Evolutionary conservation across 345 rosid genomes (phyloP), one percentile per base, ranked within the genome.

Genomic region (Pugionium cornutum): DNA sequence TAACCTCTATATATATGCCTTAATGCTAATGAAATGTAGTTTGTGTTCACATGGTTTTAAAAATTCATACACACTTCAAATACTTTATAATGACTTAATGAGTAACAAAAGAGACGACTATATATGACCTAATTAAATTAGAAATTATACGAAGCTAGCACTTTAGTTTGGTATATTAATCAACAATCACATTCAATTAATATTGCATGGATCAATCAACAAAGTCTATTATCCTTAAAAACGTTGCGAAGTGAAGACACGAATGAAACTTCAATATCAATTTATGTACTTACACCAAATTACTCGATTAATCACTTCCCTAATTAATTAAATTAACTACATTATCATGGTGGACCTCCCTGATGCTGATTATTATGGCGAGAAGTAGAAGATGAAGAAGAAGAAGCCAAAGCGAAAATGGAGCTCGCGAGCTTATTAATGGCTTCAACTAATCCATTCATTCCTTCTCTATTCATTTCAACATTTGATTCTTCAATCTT

Each of bases 351-450:
- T 60, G 63, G 68, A 67, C 63, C 68, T 60, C 68, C 77, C 39
- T 73, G 77, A 31, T 73, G 66, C 47, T 72, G 66, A 50, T 72
- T 50, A 64, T 9, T 64, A 39, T 71, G 69, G 69, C 75, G 53
- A 70, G 75, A 35, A 3, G 68, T 36, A 5, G 57, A 31, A 9
- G 55, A 2, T 10, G 73, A 41, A n/a, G 75, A 64, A 42, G 75
- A 72, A 64, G 90, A 79, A 45, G 92, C 96, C 34, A 89, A 75
- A 61, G 92, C 71, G 31, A 82, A 75, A 72, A 92, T 89, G 4
- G 98, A 89, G 69, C 79, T 83, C 67, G 96, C 92, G 11, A 91
- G 92, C 61, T 82, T 85, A 76, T 87, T 89, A 82, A 92, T 82
- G 74, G 96, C 89, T 42, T 84, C 87, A 11, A 84, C 89, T 33